These are phyloP conservation scores for Venturiaceae sp. DNA, from an alignment of 2,329 filamentous ascomycete genomes.

Conservation along the genomic window DNA sequence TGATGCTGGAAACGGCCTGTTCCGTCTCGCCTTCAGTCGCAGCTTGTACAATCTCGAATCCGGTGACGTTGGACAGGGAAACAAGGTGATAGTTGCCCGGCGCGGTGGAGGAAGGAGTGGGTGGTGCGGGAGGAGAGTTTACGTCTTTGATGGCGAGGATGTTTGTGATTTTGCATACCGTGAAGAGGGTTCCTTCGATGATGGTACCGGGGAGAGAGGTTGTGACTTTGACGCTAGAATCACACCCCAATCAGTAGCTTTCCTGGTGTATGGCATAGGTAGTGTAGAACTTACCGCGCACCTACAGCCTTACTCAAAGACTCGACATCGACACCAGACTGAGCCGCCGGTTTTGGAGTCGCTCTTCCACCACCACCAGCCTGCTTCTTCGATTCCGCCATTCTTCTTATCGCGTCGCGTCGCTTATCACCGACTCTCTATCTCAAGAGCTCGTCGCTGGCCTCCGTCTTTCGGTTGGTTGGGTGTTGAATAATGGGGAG, in stretches of 20 bases:
- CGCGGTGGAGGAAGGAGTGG: constrained; percentile 29
- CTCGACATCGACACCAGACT: constrained; percentile 38
- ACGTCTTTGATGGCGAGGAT: constrained; percentile 51
- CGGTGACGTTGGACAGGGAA: constrained; percentile 47
- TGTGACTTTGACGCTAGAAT: constrained; percentile 35
- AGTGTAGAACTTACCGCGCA: constrained; percentile 41
- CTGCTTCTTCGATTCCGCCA: constrained; percentile 52
- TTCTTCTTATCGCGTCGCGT: constrained; percentile 15
- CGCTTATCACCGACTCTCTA: too few relatives aligned
- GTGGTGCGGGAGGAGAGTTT: constrained; percentile 26
- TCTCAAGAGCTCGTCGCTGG: not conserved
- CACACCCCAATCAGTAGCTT: too few relatives aligned
- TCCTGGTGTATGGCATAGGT: not conserved
- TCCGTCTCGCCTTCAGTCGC: constrained; percentile 25
- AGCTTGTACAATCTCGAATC: constrained; percentile 18
- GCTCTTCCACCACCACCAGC: constrained; percentile 40
- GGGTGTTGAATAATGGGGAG: too few relatives aligned
- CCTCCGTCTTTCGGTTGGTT: too few relatives aligned
- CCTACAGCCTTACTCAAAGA: constrained; percentile 51
- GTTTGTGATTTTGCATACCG: constrained; percentile 50
- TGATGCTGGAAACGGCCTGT: constrained; percentile 34
- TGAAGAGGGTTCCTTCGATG: constrained; percentile 53
- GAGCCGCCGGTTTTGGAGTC: constrained; percentile 35
- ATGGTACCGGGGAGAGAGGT: constrained; percentile 39
- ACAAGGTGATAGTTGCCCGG: constrained; percentile 44